Base-by-base conservation (phyloP, 1,284 basidiomycete genomes). In the Melampsora americana region DNA sequence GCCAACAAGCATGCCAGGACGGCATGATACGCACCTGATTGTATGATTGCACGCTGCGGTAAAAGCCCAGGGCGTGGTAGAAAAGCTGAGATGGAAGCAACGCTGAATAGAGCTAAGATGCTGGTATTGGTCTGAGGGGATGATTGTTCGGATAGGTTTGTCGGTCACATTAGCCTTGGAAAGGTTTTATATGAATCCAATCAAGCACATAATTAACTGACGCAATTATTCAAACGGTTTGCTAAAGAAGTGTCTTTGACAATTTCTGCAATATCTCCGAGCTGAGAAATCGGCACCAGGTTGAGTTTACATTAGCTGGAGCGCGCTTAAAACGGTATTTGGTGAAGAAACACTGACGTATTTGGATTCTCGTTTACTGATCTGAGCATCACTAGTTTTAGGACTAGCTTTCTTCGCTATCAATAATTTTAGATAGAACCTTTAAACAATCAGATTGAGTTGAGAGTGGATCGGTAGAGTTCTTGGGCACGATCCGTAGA, bases 391-490 rank as follows among this genome's bases (percentile, higher is more conserved):
- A 46, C 53, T 62, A 32, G 23, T 1, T 66, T 18, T 20, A 39
- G 56, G 20, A 28, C 32, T 14, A 28, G 61, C 30, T 32, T 64
- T n/a, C 48, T n/a, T n/a, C 12, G 18, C 46, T 60, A 12, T 35
- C 23, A 11, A 61, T 50, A 11, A 72, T 61, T 5, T 42, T 48
- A 18, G 60, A 60, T 6, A 72, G 53, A 11, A 72, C 28, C 32
- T 72, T 62, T 28, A 73, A 60, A 46, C 71, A 73, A 39, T 73
- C 71, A 16, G 71, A 73, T 60, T 73, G 71, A 48, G 64, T 66
- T 14, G 71, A 73, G 44, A 73, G 50, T 12, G 61, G 28, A 50
- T 56, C 20, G 26, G 28, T 20, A 18, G 62, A 66, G 26, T 26
- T n/a, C 53, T 66, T 50, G 26, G 69, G 60, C 18, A 65, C 32